Evolutionary conservation across 2,329 filamentous ascomycete genomes (phyloP).

Genomic region (Bipolaris oryzae): DNA sequence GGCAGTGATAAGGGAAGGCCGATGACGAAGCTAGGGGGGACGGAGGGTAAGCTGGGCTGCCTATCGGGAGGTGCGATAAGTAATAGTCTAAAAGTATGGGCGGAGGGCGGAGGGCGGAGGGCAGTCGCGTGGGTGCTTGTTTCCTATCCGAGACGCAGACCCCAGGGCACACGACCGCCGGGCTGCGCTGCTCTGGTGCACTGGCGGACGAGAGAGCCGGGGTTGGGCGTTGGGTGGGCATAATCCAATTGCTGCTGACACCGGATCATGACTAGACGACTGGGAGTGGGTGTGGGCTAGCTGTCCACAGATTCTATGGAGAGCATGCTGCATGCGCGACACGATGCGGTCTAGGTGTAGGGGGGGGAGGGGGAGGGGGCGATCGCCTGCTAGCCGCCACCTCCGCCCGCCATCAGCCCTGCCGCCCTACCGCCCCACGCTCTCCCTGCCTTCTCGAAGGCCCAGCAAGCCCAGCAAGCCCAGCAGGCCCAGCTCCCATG

Average conservation of each 20-base stretch:
- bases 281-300: too few relatives aligned
- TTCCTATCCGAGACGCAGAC: slow-evolving; percentile 2
- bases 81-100: slow-evolving; percentile 1
- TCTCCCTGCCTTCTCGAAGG: slow-evolving; percentile 16
- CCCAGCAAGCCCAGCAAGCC: too few relatives aligned
- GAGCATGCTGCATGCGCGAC: slow-evolving; percentile 15
- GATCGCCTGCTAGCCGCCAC: slow-evolving; percentile 17
- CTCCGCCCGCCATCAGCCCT: slow-evolving; percentile 20
- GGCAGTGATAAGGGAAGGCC: slow-evolving; percentile 10
- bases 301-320: background rate
- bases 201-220: slow-evolving; percentile 8
- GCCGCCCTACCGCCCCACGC: slow-evolving; percentile 20
- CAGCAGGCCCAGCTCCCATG: too few relatives aligned
- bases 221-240: background rate
- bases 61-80: slow-evolving; percentile 14
- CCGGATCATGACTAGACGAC: too few relatives aligned
- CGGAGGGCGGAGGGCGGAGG: background rate
- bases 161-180: slow-evolving; percentile 6
- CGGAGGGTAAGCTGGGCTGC: background rate
- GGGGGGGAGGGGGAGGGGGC: background rate
- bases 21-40: slow-evolving; percentile 13
- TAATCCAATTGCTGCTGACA: background rate
- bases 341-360: slow-evolving; percentile 2
- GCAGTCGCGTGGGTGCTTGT: slow-evolving; percentile 28
- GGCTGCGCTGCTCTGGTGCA: background rate